A percentile compares a stretch with the other conserved stretches of the same genome.
Evolutionary conservation across 495 filamentous ascomycete genomes (phyloP).

Genomic region (Aspergillus bertholletiae): DNA sequence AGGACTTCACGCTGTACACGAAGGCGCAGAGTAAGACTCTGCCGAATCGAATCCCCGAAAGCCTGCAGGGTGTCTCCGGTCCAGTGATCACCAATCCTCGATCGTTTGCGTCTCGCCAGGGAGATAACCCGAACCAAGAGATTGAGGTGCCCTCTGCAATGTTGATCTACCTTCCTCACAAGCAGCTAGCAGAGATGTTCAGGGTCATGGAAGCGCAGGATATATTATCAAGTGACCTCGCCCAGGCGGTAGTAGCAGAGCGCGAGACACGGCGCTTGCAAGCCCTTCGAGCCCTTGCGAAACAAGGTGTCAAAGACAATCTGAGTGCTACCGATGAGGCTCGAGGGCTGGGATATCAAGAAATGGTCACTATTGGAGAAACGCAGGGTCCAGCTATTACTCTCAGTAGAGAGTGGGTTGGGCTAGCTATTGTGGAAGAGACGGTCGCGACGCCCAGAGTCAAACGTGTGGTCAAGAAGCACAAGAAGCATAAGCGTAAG

Average conservation of each 20-base stretch:
- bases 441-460: neutral
- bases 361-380: slow-evolving; percentile 3
- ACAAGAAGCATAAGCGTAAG: neutral
- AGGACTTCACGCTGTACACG: slow-evolving; percentile 19
- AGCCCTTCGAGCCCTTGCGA: slow-evolving; percentile 15
- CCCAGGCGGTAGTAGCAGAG: slow-evolving; percentile 18
- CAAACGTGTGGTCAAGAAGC: neutral
- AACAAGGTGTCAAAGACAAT: neutral
- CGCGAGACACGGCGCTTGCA: slow-evolving; percentile 27
- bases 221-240: slow-evolving; percentile 10
- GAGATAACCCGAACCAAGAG: slow-evolving; percentile 12
- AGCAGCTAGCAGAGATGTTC: slow-evolving; percentile 13
- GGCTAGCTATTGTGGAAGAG: neutral
- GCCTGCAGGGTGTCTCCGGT: slow-evolving; percentile 12
- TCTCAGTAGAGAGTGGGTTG: slow-evolving; percentile 3
- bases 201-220: slow-evolving; percentile 8
- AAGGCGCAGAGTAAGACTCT: slow-evolving; percentile 14
- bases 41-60: slow-evolving; percentile 25
- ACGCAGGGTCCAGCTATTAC: neutral
- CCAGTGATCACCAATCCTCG: slow-evolving; percentile 12
- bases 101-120: slow-evolving; percentile 16
- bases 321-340: neutral
- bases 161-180: slow-evolving; percentile 22
- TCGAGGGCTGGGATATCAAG: slow-evolving; percentile 13
- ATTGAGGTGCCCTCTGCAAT: slow-evolving; percentile 20